Base-by-base conservation (phyloP, 2,329 filamentous ascomycete genomes). In the Claviceps purpurea region DNA sequence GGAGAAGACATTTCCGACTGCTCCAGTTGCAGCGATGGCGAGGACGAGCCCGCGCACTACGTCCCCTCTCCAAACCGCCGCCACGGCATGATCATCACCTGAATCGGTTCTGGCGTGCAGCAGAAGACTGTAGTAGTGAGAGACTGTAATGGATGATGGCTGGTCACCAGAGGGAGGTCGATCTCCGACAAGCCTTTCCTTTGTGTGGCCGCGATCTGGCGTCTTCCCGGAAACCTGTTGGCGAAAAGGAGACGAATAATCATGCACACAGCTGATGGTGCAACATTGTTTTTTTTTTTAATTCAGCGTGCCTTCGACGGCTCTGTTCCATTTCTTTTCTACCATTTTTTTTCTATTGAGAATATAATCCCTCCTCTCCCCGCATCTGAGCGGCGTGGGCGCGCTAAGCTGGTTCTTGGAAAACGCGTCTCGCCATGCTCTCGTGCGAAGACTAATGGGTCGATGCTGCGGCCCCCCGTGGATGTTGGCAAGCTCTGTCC, bases 1-100 rank as follows among this genome's bases (percentile, higher is more conserved):
- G 79, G 78, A 58, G 84, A 87, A 62, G 81, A 85, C 55, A 79
- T 76, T 56, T 78, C 74, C 50, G 78, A 80, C 52, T 88, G 84
- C 75, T 89, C 82, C 59, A 85, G 78, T 61, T 84, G 84, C 60
- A 73, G 64, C 62, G 82, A 84, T 57, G 79, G 82, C 62, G 78
- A 79, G 58, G 70, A 71, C 55, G 80, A 83, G 53, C 56, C 59
- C 47, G 54, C 55, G 41, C 55, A 58, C 44, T 59, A 62, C 69
- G 68, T 74, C 59, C 66, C 69, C 60, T 71, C 72, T 68, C 72
- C 69, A 64, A 74, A 77, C 57, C 79, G 81, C 69, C 78, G 81
- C 68, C 73, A 84, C 66, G 81, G 80, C 65, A 77, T 84, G 60
- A 72, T 84, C 60, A 75, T 84, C 59, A 70, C 70, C 56, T 65